Percentiles rank a stretch among this genome's conserved stretches.
Conservation (phyloP, 805 yeast genomes). For the Candida chilensis region DNA sequence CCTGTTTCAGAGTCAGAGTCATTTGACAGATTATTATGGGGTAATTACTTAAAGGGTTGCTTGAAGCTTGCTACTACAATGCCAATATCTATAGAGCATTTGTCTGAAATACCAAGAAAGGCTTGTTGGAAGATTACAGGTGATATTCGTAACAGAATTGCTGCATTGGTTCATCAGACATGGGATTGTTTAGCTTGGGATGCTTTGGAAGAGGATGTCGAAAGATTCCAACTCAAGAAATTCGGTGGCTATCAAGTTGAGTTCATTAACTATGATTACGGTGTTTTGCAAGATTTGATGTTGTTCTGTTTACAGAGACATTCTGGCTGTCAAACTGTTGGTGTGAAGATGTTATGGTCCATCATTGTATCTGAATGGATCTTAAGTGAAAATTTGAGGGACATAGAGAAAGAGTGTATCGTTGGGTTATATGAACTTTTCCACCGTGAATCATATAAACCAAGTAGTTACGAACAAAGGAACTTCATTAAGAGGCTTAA, state of each 20-base stretch:
- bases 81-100: slow-evolving; percentile 60
- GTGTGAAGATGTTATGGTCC: slow-evolving; percentile 64
- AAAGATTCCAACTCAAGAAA: slow-evolving; percentile 48
- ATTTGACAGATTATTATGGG: slow-evolving; percentile 62
- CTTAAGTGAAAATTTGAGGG: slow-evolving; percentile 45
- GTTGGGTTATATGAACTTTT: slow-evolving; percentile 58
- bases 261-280: slow-evolving; percentile 46
- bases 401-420: slow-evolving; percentile 55
- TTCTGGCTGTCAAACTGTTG: slow-evolving; percentile 46
- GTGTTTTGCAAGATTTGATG: slow-evolving; percentile 55
- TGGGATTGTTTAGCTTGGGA: slow-evolving; percentile 74
- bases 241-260: slow-evolving; percentile 69
- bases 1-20: slow-evolving; percentile 34
- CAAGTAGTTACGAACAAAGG: slow-evolving; percentile 44
- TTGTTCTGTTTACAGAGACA: slow-evolving; percentile 64
- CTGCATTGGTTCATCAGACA: slow-evolving; percentile 42
- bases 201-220: slow-evolving; percentile 40
- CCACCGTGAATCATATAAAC: slow-evolving; percentile 47
- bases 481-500: slow-evolving; percentile 42
- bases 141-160: slow-evolving; percentile 51
- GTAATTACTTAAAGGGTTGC: slow-evolving; percentile 48
- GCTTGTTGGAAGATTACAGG: slow-evolving; percentile 60
- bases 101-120: slow-evolving; percentile 64
- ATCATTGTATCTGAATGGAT: slow-evolving; percentile 60
- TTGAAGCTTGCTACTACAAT: slow-evolving; percentile 55